Evolutionary conservation across 768 basidiomycete species (phyloP), one percentile per base, ranked within the genome.

Genomic region (Coprinopsis sp.): DNA sequence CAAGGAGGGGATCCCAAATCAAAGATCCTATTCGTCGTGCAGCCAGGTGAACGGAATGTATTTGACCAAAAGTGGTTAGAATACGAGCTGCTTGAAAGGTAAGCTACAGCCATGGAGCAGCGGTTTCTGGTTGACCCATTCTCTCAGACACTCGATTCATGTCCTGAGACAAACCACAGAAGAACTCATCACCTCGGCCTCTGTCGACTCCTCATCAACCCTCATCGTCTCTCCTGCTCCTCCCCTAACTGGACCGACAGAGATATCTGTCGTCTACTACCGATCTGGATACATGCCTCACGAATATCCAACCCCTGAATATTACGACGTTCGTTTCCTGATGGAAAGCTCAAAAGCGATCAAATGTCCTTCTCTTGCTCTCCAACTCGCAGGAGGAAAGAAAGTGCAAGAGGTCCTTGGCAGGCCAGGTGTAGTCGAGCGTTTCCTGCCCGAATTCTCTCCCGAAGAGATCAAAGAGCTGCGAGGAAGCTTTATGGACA

Each of bases 371-470:
- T 81, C 82, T 1, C 80, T 97, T 54, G 82, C 87, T 4, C 74
- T 98, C 12, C 95, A 98, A 54, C 80, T 97, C n/a, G 92, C 94
- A 0, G 95, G 95, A 0, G 84, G 86, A 3, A 99, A 99, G 73
- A 96, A 96, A 60, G 81, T 99, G 0, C 95, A 98, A 63, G 83
- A 97, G 57, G 87, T 86, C 0, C 74, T 99, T 13, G 78, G 84
- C 6, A 76, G 80, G 22, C 79, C 81, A 0, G 83, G 83, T 1
- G 66, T 89, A 6, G 71, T 95, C 18, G 90, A 91, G 54, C 68
- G 70, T 12, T 94, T 93, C 67, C 69, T 94, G 29, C 61, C 60
- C 18, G 61, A 74, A 49, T 70, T 70, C 33, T 44, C 57, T 6
- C 43, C 61, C 7, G 63, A 60, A 3, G 76, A 78, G 18, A 62